These are phyloP conservation scores for Remersonia thermophila DNA, from an alignment of 2,329 filamentous ascomycete species.

Conservation along the genomic window DNA sequence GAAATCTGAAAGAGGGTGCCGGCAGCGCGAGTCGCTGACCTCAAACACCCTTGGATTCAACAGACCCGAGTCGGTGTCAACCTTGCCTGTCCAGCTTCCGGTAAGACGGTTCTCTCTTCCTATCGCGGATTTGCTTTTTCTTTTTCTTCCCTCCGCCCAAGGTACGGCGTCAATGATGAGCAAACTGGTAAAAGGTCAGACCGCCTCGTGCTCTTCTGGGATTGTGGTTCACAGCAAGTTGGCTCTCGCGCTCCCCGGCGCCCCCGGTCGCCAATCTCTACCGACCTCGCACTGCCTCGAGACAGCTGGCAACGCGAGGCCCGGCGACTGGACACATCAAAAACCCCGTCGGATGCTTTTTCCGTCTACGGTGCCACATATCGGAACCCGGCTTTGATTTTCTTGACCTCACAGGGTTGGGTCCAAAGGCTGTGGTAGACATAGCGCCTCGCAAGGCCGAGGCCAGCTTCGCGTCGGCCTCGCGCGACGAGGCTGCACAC, in stretches of 20 bases:
- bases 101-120: too few species aligned
- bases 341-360: constrained; percentile 10
- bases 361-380: constrained; percentile 28
- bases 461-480: constrained; percentile 8
- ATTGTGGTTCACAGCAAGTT: constrained; percentile 18
- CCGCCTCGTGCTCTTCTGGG: constrained; percentile 27
- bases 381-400: constrained; percentile 38
- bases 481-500: constrained; percentile 3
- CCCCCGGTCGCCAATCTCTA: constrained; percentile 11
- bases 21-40: too few species aligned
- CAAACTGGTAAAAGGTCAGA: constrained; percentile 38
- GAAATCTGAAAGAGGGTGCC: too few species aligned
- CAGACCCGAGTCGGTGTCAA: too few species aligned
- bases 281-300: constrained; percentile 9
- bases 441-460: constrained; percentile 5
- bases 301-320: constrained; percentile 10
- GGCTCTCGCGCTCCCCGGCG: constrained; percentile 17
- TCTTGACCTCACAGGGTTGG: constrained; percentile 35
- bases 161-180: constrained; percentile 31
- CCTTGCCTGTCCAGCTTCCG: too few species aligned
- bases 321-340: constrained; percentile 16
- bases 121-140: too few species aligned
- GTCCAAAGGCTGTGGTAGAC: constrained; percentile 30
- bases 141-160: too few species aligned
- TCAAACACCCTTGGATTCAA: too few species aligned